Evolutionary conservation across 73 alveolate genomes (phyloP), one percentile per base, ranked within the genome.

Genomic region (Paramecium sexaurelia): DNA sequence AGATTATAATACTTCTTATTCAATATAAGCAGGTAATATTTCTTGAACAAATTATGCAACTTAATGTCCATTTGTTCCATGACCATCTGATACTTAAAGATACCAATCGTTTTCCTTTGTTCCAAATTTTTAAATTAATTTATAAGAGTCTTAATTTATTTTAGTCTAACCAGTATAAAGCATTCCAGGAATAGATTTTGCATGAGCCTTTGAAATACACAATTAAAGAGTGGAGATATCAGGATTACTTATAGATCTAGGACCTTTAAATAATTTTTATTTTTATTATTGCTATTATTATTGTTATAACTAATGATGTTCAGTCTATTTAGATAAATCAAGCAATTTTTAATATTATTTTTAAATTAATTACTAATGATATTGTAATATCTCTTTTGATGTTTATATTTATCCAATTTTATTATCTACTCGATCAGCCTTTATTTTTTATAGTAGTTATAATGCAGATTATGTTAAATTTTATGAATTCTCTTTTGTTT

Each of bases 11-110:
- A 86, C 85, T 86, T 37, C 39, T 39, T 86, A 20, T 86, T 86
- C 93, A 5, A 86, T 86, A 19, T 39, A 40, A 6, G 61, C 75
- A 35, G 87, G 87, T 55, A 86, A 55, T 5, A 61, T 39, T 69
- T 86, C 85, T 57, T 86, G 55, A 6, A 86, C 93, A 36, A 61
- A 61, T 35, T 61, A 22, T 36, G 93, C 57, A 11, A 75, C 93
- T 17, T 33, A 75, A 24, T 86, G 93, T 56, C 93, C 93, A 13
- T 86, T 86, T 10, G 85, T 86, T 27, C 93, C 93, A 86, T 86
- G 93, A 22, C 93, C 93, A 39, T 86, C 93, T 15, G 87, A 86
- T 7, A 86, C 93, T 11, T 75, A 61, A 51, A 35, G 71, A 86
- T 45, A 86, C 56, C 85, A 86, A 40, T 86, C 85, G 8, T 71